Conservation (phyloP, 1,139 yeast species). For the Yamadazyma friedrichii region DNA sequence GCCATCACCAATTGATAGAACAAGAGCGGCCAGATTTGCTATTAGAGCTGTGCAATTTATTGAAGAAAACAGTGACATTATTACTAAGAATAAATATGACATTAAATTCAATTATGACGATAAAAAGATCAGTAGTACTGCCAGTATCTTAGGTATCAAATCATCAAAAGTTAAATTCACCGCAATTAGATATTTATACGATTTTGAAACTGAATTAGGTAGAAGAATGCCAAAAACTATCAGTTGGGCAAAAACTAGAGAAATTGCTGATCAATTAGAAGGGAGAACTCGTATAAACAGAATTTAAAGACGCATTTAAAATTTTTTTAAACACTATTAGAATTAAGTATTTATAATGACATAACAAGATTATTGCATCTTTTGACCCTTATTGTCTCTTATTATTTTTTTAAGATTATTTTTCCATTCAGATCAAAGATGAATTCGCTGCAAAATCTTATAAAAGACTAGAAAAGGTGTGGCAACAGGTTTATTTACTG, state of each 20-base stretch:
- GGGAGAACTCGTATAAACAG: constrained; percentile 51
- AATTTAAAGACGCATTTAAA: no score
- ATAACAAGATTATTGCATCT: no score
- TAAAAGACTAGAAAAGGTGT: constrained; percentile 78
- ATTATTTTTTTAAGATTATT: no score
- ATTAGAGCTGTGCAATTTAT: constrained; percentile 84
- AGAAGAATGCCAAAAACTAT: constrained; percentile 87
- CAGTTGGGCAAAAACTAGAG: constrained; percentile 76
- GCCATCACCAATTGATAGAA: constrained; percentile 94
- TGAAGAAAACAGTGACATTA: constrained; percentile 44
- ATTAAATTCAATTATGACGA: constrained; percentile 36
- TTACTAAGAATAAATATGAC: constrained; percentile 25
- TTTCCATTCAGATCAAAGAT: no score
- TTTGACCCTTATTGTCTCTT: no score
- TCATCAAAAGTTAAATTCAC: constrained; percentile 76
- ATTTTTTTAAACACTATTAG: no score
- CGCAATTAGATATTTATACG: constrained; percentile 73
- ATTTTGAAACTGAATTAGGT: constrained; percentile 76
- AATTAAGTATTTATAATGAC: no score
- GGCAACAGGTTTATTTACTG: constrained; percentile 67
- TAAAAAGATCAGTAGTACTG: constrained; percentile 51
- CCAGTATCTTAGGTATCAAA: constrained; percentile 83
- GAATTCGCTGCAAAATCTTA: constrained; percentile 86
- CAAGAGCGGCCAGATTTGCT: constrained; percentile 87
- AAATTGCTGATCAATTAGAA: constrained; percentile 80